phyloP scores from a whole-genome alignment of 2,329 filamentous ascomycete genomes.

The Penicillium italicum region DNA sequence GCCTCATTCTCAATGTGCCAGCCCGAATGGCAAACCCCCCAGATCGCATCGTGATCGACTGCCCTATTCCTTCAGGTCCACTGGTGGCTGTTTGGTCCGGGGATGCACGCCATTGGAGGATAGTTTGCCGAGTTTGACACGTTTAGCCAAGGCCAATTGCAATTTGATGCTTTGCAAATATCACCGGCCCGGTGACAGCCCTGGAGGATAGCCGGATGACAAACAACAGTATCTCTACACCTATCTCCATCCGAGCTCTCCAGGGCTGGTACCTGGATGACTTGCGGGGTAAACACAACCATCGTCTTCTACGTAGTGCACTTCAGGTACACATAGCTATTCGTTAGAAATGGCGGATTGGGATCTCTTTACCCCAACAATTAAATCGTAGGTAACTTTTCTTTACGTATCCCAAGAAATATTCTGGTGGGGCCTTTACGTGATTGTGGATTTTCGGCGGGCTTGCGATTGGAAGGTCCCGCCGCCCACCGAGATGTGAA shows the following conservation, averaged over 20 bases:
- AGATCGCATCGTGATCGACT: slow-evolving; percentile 9
- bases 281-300: slow-evolving; percentile 21
- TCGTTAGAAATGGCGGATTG: slow-evolving; percentile 9
- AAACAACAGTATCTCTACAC: neutral
- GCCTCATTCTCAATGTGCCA: slow-evolving; percentile 13
- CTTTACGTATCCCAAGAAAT: slow-evolving; percentile 2
- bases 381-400: neutral
- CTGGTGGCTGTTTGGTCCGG: slow-evolving; percentile 15
- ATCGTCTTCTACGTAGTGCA: slow-evolving; percentile 11
- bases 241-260: slow-evolving; percentile 12
- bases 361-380: slow-evolving; percentile 1
- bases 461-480: slow-evolving; percentile 21
- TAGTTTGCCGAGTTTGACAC: neutral
- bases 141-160: neutral
- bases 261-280: slow-evolving; percentile 22
- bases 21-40: neutral
- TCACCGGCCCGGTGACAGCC: slow-evolving; percentile 20
- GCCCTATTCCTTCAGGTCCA: slow-evolving; percentile 8
- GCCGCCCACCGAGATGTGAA: slow-evolving; percentile 18
- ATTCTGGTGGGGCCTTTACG: slow-evolving; percentile 19
- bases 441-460: slow-evolving; percentile 22
- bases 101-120: slow-evolving; percentile 18
- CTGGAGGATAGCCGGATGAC: neutral
- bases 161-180: neutral
- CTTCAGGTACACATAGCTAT: neutral